Evolutionary conservation across 371 early-diverging fungal genomes (phyloP), one percentile per base, ranked within the genome.

Genomic region (Mortierella sp.): DNA sequence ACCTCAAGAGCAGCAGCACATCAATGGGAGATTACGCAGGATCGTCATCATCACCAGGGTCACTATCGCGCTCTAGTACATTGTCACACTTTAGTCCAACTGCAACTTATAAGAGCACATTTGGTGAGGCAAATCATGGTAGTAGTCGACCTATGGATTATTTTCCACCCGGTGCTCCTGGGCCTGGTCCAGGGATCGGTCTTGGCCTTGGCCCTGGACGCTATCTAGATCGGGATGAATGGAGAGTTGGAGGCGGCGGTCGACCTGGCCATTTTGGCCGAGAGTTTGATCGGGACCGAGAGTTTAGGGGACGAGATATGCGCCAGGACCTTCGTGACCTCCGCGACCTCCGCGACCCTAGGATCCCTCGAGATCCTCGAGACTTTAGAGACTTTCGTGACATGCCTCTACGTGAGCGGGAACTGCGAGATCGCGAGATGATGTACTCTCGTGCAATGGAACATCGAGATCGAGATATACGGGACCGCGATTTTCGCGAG

Each of bases 401-500:
- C 68, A 72, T 48, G 18, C 29, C 2, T 52, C 52, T 56, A 43
- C 64, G 71, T 15, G 71, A 64, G 47, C 47, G 60, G 15, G 64
- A 64, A 23, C 43, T 37, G 16, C 64, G 70, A 19, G 74, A 74
- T 15, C 61, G 57, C 12, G 72, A 51, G 29, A 19, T 66, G 60
- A 9, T 60, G 9, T 51, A 55, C 16, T 23, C 43, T 25, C 59
- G 60, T n/a, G 67, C 37, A 3, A n/a, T 15, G 44, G 59, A 64
- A 23, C 72, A 64, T 4, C 44, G 68, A 53, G 53, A 53, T 9
- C 11, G 23, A 21, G 53, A 53, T 4, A 23, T 26, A 23, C 53
- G 53, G 19, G 72, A 68, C 21, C 80, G 80, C 81, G 88, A 89
- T 82, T 77, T 84, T 74, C 66, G 79, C 14, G 72, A 72, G 15